These are phyloP conservation scores for Carex arenaria DNA, from an alignment of 202 grass and related monocot species.

Conservation along the genomic window DNA sequence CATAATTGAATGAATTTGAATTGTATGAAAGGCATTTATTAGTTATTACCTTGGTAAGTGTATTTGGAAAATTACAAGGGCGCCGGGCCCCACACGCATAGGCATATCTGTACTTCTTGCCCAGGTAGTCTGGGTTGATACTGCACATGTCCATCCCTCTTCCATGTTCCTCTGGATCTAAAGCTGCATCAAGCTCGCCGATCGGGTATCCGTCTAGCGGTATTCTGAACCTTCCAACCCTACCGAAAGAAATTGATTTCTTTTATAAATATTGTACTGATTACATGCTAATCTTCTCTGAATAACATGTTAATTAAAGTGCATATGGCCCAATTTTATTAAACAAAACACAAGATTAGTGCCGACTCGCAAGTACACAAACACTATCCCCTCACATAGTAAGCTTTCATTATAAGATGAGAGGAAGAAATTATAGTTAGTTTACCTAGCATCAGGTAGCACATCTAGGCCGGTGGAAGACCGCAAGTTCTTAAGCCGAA, in stretches of 20 bases:
- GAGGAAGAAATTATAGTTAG: neutral
- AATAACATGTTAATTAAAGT: neutral
- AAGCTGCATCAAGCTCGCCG: conserved; percentile 63
- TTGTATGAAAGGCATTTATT: neutral
- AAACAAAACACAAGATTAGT: neutral
- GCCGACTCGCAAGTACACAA: no score
- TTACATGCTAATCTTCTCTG: neutral
- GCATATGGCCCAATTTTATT: neutral
- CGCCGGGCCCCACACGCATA: conserved; percentile 89
- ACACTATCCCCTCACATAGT: no score
- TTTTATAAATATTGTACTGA: neutral
- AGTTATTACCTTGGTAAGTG: conserved; percentile 57
- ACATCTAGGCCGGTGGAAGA: conserved; percentile 53
- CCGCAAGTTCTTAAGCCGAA: conserved; percentile 69
- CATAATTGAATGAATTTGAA: neutral
- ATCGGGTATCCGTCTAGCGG: conserved; percentile 73
- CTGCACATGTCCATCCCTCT: conserved; percentile 98
- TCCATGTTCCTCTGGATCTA: conserved; percentile 83
- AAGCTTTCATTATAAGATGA: no score
- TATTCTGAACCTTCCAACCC: conserved; percentile 86
- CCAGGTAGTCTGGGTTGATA: conserved; percentile 74
- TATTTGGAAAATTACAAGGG: conserved; percentile 98
- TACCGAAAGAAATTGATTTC: neutral
- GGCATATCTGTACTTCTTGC: conserved; percentile 81
- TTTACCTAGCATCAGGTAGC: conserved; percentile 85